phyloP scores from a whole-genome alignment of 371 early-diverging fungal genomes.

The Sporodiniella umbellata region DNA sequence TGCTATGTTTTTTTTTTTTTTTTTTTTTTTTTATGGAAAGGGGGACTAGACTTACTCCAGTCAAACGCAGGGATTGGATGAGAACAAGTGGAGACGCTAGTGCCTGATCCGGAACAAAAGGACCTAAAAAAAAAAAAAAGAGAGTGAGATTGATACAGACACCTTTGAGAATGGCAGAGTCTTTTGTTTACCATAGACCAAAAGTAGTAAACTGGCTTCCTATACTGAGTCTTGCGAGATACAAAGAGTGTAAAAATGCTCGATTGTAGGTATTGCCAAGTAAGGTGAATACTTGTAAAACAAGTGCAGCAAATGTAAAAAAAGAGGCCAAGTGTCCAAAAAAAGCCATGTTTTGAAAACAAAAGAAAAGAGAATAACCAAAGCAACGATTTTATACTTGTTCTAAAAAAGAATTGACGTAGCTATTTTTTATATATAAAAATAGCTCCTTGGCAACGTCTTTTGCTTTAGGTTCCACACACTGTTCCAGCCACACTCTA shows the following conservation, averaged over 20 bases:
- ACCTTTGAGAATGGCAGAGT: too few species aligned
- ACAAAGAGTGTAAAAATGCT: slow-evolving; percentile 35
- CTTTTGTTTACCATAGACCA: slow-evolving; percentile 36
- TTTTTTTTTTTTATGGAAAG: too few species aligned
- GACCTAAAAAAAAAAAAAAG: slow-evolving; percentile 17
- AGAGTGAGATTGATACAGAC: background rate
- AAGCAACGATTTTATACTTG: background rate
- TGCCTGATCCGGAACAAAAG: slow-evolving; percentile 32
- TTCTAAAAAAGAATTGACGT: background rate
- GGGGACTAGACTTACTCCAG: slow-evolving; percentile 34
- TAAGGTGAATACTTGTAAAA: slow-evolving; percentile 40
- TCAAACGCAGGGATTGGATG: slow-evolving; percentile 34
- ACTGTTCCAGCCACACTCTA: background rate
- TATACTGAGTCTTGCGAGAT: slow-evolving; percentile 30
- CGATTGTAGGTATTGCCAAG: slow-evolving; percentile 40
- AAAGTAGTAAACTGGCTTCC: slow-evolving; percentile 21
- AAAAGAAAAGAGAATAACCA: background rate
- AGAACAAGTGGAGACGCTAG: slow-evolving; percentile 21
- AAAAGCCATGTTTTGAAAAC: slow-evolving; percentile 4
- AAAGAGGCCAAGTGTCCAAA: slow-evolving; percentile 36
- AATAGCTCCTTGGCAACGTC: background rate
- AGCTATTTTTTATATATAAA: background rate
- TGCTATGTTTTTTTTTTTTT: too few species aligned
- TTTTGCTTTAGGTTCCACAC: background rate
- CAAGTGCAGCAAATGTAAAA: slow-evolving; percentile 42